Conservation (phyloP, 1,284 basidiomycete species). For the Ganoderma lingzhi region DNA sequence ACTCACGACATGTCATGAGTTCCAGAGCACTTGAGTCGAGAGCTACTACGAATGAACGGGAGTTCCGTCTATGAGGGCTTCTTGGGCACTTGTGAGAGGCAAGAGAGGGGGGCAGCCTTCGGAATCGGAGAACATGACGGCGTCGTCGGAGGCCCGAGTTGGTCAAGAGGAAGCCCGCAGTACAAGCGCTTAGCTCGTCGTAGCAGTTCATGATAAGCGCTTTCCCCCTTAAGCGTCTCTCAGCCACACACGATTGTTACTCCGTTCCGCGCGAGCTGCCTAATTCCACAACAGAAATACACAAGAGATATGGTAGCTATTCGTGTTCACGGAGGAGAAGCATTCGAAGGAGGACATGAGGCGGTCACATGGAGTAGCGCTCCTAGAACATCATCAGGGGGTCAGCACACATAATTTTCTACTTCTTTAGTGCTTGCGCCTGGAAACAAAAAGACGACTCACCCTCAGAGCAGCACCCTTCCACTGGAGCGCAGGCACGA, state of each 20-base stretch:
- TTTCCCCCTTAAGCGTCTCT: background rate
- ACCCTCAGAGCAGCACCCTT: conserved; percentile 57
- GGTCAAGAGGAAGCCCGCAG: background rate
- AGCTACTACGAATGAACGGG: background rate
- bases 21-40: background rate
- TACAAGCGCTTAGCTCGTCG: background rate
- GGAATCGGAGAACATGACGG: background rate
- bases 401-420: background rate
- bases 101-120: background rate
- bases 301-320: background rate
- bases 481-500: conserved; percentile 59
- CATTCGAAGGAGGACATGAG: background rate
- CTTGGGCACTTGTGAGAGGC: background rate
- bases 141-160: background rate
- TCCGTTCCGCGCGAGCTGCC: background rate
- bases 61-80: background rate
- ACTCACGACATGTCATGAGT: background rate
- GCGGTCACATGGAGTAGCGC: conserved; percentile 23
- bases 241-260: background rate
- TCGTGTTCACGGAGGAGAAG: conserved; percentile 1
- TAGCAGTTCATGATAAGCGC: background rate
- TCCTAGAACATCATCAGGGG: conserved; percentile 14
- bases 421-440: background rate
- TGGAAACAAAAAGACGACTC: conserved; percentile 27
- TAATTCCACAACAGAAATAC: background rate